Evolutionary conservation across 2,329 filamentous ascomycete species (phyloP).

Genomic region (Claviceps pusilla): DNA sequence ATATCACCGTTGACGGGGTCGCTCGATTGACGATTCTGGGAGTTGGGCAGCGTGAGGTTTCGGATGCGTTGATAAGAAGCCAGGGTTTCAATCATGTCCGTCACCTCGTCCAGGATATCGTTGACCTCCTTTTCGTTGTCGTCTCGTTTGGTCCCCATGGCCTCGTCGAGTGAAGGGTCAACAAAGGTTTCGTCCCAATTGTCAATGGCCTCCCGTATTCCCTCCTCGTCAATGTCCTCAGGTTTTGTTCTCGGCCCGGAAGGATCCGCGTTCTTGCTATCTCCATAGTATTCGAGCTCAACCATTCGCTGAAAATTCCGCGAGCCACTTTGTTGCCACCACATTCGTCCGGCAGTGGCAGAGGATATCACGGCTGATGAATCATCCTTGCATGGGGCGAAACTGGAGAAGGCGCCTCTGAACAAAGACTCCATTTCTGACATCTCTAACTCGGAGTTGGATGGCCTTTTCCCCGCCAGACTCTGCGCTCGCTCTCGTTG

Average conservation of each 20-base stretch:
- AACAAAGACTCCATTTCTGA: constrained; percentile 62
- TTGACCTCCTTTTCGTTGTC: constrained; percentile 53
- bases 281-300: constrained; percentile 33
- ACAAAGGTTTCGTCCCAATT: constrained; percentile 43
- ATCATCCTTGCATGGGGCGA: constrained; percentile 63
- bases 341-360: constrained; percentile 51
- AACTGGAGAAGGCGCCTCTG: constrained; percentile 63
- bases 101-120: constrained; percentile 58
- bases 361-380: constrained; percentile 54
- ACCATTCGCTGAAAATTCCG: constrained; percentile 51
- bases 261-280: constrained; percentile 22
- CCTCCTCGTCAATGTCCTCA: constrained; percentile 34
- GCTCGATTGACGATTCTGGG: constrained; percentile 43
- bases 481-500: constrained; percentile 60
- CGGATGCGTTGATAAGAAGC: constrained; percentile 68
- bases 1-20: constrained; percentile 54
- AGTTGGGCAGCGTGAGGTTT: constrained; percentile 52
- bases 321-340: constrained; percentile 61
- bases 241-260: constrained; percentile 17
- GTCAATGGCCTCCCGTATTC: constrained; percentile 39
- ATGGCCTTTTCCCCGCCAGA: constrained; percentile 43
- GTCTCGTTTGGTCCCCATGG: constrained; percentile 34
- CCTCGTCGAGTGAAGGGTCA: constrained; percentile 41
- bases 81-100: constrained; percentile 60
- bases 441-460: constrained; percentile 39